Base-by-base conservation (phyloP, 331 rosid species). In the Erythrophleum ivorense region DNA sequence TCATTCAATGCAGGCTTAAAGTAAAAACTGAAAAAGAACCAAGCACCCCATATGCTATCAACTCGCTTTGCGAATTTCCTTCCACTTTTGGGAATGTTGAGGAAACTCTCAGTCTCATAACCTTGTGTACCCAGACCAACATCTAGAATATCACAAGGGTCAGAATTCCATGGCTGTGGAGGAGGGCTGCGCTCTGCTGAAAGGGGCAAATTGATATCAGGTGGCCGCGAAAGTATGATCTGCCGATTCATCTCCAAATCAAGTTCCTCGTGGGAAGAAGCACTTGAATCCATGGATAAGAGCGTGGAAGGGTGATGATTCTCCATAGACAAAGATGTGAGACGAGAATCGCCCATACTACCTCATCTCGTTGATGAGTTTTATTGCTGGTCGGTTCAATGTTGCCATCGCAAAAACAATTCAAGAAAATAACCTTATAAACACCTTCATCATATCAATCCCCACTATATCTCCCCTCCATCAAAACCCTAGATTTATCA, bases 381-480 rank as follows among this genome's bases (percentile, higher is more conserved):
- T 79, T 81, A 82, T 71, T 75, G 88, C 97, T 92, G 92, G 81
- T 86, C 65, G 85, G 85, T 89, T 87, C 87, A 95, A 83, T 81
- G 81, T 84, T 86, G 89, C 87, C 90, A 91, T 88, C 53, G 87
- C 87, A 86, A 84, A 88, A 85, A 83, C 85, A 91, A 90, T 85
- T 90, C 91, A 91, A 92, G 86, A 86, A 84, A 91, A 84, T 69
- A 90, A 89, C 90, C 88, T 84, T 85, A 88, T 84, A 82, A 91
- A 83, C 86, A 92, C 90, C 92, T 88, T 85, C 87, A 80, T 83
- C 89, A 87, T 71, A 86, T 90, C 94, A 95, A 91, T 95, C 98
- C 87, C 97, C 97, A 89, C 97, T 93, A 78, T 93, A 93, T 93
- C 97, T 93, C 86, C 98, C 98, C 91, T 93, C 97, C 97, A 91